These are phyloP conservation scores for Aeminium ludgeri DNA, from an alignment of 495 filamentous ascomycete species.

Conservation along the genomic window DNA sequence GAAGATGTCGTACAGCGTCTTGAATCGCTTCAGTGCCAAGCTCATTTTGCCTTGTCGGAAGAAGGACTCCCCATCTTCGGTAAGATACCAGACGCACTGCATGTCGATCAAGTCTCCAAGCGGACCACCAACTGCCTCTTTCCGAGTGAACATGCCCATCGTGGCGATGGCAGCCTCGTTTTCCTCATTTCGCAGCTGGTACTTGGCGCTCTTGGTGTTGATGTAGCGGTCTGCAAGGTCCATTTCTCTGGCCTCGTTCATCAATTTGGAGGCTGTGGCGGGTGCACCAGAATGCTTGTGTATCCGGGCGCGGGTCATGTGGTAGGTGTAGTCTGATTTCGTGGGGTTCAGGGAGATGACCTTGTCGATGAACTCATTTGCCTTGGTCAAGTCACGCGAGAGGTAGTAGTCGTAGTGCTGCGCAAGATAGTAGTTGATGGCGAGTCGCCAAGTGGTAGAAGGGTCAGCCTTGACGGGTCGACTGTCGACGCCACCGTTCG, in stretches of 20 bases:
- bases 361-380: slow-evolving; percentile 66
- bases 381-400: slow-evolving; percentile 67
- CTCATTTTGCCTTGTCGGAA: slow-evolving; percentile 65
- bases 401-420: slow-evolving; percentile 92
- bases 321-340: slow-evolving; percentile 57
- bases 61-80: slow-evolving; percentile 86
- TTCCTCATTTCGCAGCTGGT: slow-evolving; percentile 82
- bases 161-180: slow-evolving; percentile 69
- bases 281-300: slow-evolving; percentile 78
- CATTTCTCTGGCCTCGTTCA: slow-evolving; percentile 71
- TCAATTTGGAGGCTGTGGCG: slow-evolving; percentile 64
- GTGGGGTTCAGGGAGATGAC: slow-evolving; percentile 60
- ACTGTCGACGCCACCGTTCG: slow-evolving; percentile 24
- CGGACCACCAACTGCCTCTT: slow-evolving; percentile 74
- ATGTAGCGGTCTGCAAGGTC: slow-evolving; percentile 90
- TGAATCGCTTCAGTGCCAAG: slow-evolving; percentile 80
- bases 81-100: slow-evolving; percentile 96
- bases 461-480: slow-evolving; percentile 32
- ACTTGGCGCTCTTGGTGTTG: slow-evolving; percentile 96
- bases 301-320: slow-evolving; percentile 91
- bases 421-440: slow-evolving; percentile 78
- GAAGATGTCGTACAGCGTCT: slow-evolving; percentile 76
- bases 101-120: slow-evolving; percentile 88
- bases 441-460: slow-evolving; percentile 39
- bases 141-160: slow-evolving; percentile 89